Conservation (phyloP, 75 land plant genomes). For the Sequoiadendron giganteum region DNA sequence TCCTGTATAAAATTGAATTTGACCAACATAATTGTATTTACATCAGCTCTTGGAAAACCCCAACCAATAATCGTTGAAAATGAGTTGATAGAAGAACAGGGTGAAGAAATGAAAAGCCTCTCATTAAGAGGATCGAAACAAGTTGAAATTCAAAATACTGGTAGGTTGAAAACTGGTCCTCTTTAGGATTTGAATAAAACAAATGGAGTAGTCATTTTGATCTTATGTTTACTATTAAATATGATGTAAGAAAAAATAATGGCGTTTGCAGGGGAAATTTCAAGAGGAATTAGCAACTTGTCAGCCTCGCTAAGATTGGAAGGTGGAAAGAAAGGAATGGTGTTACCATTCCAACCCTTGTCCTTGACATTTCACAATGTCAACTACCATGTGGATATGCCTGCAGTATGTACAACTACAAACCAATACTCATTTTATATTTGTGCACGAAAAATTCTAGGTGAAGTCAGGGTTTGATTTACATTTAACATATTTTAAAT, state of each 20-base stretch:
- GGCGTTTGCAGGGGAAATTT: not conserved
- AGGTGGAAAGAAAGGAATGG: conserved; percentile 29
- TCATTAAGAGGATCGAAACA: conserved; percentile 5
- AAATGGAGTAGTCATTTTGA: no score
- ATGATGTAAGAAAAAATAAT: not conserved
- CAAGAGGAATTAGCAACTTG: not conserved
- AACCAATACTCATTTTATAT: not conserved
- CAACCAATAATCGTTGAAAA: conserved; percentile 40
- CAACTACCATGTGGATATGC: conserved; percentile 49
- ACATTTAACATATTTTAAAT: no score
- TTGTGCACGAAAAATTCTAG: no score
- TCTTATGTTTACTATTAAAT: no score
- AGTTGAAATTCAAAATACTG: not conserved
- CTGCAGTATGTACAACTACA: conserved; percentile 22
- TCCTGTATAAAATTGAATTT: not conserved
- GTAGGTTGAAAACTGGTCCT: not conserved
- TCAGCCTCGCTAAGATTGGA: not conserved
- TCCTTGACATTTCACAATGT: conserved; percentile 42
- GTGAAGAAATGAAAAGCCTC: conserved; percentile 18
- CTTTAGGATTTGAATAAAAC: no score
- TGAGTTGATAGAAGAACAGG: not conserved
- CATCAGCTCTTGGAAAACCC: conserved; percentile 38
- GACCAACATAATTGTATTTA: not conserved
- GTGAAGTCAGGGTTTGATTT: no score
- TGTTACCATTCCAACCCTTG: conserved; percentile 41